These are phyloP conservation scores for Microcera coccophila DNA, from an alignment of 2,329 filamentous ascomycete species.

Conservation along the genomic window DNA sequence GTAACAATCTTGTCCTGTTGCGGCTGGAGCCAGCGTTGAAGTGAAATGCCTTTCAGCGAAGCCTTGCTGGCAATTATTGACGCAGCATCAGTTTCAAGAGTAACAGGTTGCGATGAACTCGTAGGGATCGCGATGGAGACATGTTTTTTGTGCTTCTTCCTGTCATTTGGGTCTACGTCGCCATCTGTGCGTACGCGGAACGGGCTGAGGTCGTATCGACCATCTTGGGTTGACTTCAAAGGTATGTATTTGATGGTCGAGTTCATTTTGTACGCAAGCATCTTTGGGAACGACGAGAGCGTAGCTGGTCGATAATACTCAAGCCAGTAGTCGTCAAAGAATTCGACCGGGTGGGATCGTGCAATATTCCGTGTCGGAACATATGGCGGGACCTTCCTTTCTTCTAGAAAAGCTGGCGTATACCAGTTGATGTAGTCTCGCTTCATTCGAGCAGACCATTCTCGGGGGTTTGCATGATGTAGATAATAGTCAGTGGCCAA, in stretches of 20 bases:
- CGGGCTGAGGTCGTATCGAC: slow-evolving; percentile 79
- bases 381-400: slow-evolving; percentile 52
- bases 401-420: slow-evolving; percentile 66
- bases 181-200: slow-evolving; percentile 72
- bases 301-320: slow-evolving; percentile 92
- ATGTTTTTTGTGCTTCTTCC: slow-evolving; percentile 61
- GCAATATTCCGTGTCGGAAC: slow-evolving; percentile 36
- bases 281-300: slow-evolving; percentile 83
- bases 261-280: slow-evolving; percentile 90
- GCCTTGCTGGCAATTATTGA: slow-evolving; percentile 38
- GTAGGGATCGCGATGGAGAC: slow-evolving; percentile 65
- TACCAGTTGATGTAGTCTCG: slow-evolving; percentile 89
- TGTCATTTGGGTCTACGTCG: slow-evolving; percentile 57
- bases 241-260: slow-evolving; percentile 81
- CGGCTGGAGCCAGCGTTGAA: slow-evolving; percentile 61
- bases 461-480: slow-evolving; percentile 79
- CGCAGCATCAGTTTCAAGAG: slow-evolving; percentile 39
- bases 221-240: slow-evolving; percentile 66
- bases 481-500: slow-evolving; percentile 92
- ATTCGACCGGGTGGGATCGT: slow-evolving; percentile 47
- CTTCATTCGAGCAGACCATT: slow-evolving; percentile 59
- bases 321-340: slow-evolving; percentile 92
- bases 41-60: slow-evolving; percentile 46
- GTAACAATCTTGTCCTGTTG: slow-evolving; percentile 34
- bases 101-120: slow-evolving; percentile 29